phyloP scores from a whole-genome alignment of 139 green algal genomes.

The Penium margaritaceum region DNA sequence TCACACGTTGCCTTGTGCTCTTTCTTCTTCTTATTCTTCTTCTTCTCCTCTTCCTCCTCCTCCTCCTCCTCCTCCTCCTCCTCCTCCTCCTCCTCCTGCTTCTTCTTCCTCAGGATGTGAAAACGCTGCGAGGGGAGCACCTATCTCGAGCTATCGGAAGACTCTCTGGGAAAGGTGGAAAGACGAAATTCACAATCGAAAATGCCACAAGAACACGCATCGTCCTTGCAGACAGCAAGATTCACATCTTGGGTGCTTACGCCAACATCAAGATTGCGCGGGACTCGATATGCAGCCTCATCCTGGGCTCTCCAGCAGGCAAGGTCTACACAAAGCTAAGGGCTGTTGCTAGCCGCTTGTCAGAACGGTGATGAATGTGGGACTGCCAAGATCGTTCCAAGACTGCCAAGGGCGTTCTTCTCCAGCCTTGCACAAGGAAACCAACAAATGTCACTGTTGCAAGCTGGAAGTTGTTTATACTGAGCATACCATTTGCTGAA shows the following conservation, averaged over 20 bases:
- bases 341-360: neutral
- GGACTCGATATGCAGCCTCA: slow-evolving; percentile 83
- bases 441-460: too few species aligned
- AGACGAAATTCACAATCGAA: slow-evolving; percentile 99
- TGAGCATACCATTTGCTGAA: too few species aligned
- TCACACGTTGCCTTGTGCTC: neutral
- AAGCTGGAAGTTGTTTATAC: too few species aligned
- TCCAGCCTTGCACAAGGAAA: too few species aligned
- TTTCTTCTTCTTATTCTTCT: neutral
- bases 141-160: slow-evolving; percentile 84
- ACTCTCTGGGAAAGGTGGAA: slow-evolving; percentile 87
- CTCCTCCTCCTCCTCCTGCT: neutral
- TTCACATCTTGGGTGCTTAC: slow-evolving; percentile 92
- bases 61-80: neutral
- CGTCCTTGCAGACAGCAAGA: slow-evolving; percentile 90
- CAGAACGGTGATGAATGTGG: slow-evolving; percentile 19
- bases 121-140: slow-evolving; percentile 94
- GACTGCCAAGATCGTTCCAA: too few species aligned
- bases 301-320: slow-evolving; percentile 87
- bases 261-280: slow-evolving; percentile 58
- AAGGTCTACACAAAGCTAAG: slow-evolving; percentile 91
- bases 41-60: neutral
- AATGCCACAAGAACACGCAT: slow-evolving; percentile 93
- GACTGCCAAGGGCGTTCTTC: too few species aligned
- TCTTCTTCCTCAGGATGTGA: slow-evolving; percentile 32